Conservation (phyloP, 495 filamentous ascomycete species). For the Penicillium pancosmium region DNA sequence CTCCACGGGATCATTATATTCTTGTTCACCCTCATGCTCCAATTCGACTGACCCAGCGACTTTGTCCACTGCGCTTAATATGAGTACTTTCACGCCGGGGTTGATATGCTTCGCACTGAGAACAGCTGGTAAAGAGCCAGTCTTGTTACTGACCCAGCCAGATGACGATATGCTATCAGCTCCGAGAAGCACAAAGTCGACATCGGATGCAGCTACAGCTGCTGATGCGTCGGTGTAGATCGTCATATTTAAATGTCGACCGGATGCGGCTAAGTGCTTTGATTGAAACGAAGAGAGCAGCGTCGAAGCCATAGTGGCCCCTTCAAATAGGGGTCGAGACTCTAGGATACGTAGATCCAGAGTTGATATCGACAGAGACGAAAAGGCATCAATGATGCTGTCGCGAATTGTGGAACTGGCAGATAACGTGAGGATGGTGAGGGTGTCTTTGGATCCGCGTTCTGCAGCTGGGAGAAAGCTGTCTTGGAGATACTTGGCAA, state of each 20-base stretch:
- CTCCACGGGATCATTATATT: constrained; percentile 54
- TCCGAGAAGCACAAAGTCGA: constrained; percentile 61
- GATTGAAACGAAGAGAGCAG: constrained; percentile 40
- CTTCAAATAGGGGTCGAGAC: constrained; percentile 68
- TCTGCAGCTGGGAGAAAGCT: constrained; percentile 30
- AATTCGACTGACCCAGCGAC: constrained; percentile 43
- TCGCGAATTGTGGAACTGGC: constrained; percentile 62
- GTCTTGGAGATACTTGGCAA: constrained; percentile 36
- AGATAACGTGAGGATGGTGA: constrained; percentile 60
- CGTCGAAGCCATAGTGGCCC: constrained; percentile 55
- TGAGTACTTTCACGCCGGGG: constrained; percentile 48
- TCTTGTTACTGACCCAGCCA: constrained; percentile 67
- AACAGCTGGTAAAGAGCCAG: constrained; percentile 59
- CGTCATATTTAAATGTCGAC: constrained; percentile 38
- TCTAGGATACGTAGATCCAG: constrained; percentile 64
- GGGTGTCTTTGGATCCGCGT: constrained; percentile 16
- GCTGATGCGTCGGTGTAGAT: constrained; percentile 65
- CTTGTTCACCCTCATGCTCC: constrained; percentile 34
- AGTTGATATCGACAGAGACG: constrained; percentile 24
- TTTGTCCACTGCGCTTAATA: constrained; percentile 63
- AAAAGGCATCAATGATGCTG: constrained; percentile 36
- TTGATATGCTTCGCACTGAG: constrained; percentile 50
- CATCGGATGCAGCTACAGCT: constrained; percentile 48
- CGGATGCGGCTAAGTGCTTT: constrained; percentile 16
- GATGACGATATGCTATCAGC: constrained; percentile 59